Evolutionary conservation across 331 rosid species (phyloP).

Genomic region (Quercus phellos): DNA sequence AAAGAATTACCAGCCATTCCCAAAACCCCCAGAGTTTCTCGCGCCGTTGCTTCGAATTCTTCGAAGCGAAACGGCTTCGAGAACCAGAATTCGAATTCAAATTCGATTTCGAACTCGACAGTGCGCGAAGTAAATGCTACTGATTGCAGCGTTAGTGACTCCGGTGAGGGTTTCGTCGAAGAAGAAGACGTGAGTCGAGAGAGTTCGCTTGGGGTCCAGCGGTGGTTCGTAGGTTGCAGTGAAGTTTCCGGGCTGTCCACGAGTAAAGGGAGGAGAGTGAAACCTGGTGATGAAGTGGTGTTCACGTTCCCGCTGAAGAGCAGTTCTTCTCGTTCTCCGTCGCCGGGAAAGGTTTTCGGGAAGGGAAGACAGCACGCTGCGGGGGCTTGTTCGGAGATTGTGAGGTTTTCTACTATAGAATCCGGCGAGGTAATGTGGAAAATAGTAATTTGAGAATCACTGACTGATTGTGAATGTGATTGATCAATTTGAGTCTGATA

Average conservation of each 20-base stretch:
- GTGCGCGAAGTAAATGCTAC: conserved; percentile 15
- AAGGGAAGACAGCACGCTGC: conserved; percentile 45
- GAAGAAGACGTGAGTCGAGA: conserved; percentile 22
- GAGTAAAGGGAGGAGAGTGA: conserved; percentile 70
- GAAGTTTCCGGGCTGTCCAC: conserved; percentile 74
- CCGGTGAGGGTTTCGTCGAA: conserved; percentile 20
- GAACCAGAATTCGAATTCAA: not conserved
- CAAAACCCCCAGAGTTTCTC: conserved; percentile 18
- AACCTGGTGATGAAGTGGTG: conserved; percentile 57
- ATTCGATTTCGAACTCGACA: not conserved
- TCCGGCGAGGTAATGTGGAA: conserved; percentile 64
- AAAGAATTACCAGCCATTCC: conserved; percentile 18
- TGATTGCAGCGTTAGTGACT: conserved; percentile 11
- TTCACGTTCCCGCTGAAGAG: conserved; percentile 57
- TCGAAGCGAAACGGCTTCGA: conserved; percentile 15
- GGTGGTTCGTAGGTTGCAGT: conserved; percentile 74
- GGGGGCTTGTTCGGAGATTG: conserved; percentile 66
- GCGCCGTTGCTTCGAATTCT: not conserved
- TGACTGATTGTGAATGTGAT: too few species aligned
- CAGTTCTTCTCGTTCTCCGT: conserved; percentile 29
- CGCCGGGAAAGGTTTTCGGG: conserved; percentile 62
- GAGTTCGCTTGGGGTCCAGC: conserved; percentile 32
- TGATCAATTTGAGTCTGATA: not conserved
- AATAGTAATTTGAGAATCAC: not conserved
- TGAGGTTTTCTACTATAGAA: conserved; percentile 64